Evolutionary conservation across 1,284 basidiomycete species (phyloP), one percentile per base, ranked within the genome.

Genomic region (Bjerkandera adusta): DNA sequence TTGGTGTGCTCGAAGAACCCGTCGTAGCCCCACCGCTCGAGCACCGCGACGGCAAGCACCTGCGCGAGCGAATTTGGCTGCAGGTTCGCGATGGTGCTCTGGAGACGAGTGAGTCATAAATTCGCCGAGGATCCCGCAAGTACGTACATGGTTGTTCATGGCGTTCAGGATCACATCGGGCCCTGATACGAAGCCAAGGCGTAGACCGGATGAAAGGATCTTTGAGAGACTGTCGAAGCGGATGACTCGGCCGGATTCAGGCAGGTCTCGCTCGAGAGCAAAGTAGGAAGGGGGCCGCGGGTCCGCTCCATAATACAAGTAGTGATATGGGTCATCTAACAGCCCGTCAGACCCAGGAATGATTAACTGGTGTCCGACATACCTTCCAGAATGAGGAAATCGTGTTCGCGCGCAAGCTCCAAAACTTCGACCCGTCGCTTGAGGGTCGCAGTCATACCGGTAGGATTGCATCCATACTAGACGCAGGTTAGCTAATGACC

Each of bases 151-250:
- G 47, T 77, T 68, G 61, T 94, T 83, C 40, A 97, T 88, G 1
- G 83, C 83, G 44, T 83, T 71, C 13, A 96, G 60, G 36, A 98
- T 70, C 11, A 74, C 68, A 45, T 75, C 76, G 8, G 95, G 93
- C 0, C 91, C 95, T 3, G 88, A 84, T 0, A 81, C 82, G 63
- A 89, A 95, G 10, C 93, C 94, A 53, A 93, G 75, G 21, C 85
- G 79, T 56, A 89, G 78, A 42, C 91, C 92, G 12, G 86, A 85
- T 7, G 89, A 89, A 16, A 95, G 71, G 34, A 96, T 75, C 72
- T 97, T 97, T 47, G 87, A 91, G 51, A 97, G 76, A 61, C 87
- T 90, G 63, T 95, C 92, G 63, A 94, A 91, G 30, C 92, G 79
- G 20, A 94, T 52, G 7, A 94, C 90, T n/a, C 85, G 79, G 3